Percentiles rank a stretch among this genome's conserved stretches.
These are phyloP conservation scores for Cladosporium sp. DNA, from an alignment of 2,329 filamentous ascomycete species.

Conservation along the genomic window DNA sequence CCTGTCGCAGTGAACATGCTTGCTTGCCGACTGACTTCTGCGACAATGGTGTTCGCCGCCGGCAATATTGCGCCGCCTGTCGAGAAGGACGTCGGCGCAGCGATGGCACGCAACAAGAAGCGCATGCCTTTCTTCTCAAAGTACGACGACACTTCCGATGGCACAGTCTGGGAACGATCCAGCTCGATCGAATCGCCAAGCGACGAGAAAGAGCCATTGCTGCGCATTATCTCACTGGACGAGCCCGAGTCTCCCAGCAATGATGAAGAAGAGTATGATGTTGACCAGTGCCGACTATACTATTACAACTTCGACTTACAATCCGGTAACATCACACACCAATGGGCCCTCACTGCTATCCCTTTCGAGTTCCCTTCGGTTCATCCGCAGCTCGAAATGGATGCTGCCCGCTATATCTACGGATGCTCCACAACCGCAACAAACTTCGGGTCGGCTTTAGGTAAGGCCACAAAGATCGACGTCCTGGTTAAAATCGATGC, in stretches of 20 bases:
- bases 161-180: constrained; percentile 29
- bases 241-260: constrained; percentile 20
- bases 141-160: constrained; percentile 42
- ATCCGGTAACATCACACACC: constrained; percentile 53
- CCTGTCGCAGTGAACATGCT: constrained; percentile 61
- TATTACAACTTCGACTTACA: constrained; percentile 64
- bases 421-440: constrained; percentile 63
- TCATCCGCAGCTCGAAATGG: constrained; percentile 59
- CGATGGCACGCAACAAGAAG: constrained; percentile 28
- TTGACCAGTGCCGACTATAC: constrained; percentile 69
- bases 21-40: constrained; percentile 67
- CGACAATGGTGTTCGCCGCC: constrained; percentile 64
- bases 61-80: constrained; percentile 62
- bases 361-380: constrained; percentile 70
- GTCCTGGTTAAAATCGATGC: constrained; percentile 65
- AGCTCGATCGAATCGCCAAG: constrained; percentile 30
- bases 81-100: constrained; percentile 12
- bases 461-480: constrained; percentile 67
- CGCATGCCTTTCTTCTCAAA: constrained; percentile 52
- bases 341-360: constrained; percentile 66
- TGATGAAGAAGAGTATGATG: constrained; percentile 45
- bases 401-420: constrained; percentile 62
- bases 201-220: constrained; percentile 35
- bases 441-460: constrained; percentile 62
- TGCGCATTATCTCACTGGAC: constrained; percentile 24